Evolutionary conservation across 306 rosid species (phyloP), one percentile per base, ranked within the genome.

Genomic region (Cucurbita pepo): DNA sequence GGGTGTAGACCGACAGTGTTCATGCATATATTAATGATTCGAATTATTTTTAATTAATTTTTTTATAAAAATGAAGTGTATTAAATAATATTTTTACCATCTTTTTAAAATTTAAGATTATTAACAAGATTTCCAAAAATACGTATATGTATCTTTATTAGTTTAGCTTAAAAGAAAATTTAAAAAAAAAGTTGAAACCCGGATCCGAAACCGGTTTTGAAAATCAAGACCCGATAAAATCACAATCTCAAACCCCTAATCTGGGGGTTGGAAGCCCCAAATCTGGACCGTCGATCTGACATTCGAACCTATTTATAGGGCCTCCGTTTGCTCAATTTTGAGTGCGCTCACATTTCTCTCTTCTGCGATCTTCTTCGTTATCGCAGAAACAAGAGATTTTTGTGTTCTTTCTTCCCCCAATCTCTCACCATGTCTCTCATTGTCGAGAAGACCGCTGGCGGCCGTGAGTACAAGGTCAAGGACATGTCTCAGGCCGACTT

Each of bases 401-500:
- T 54, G 50, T 52, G 62, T 36, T 34, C 40, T 62, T 60, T 30
- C 48, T 61, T n/a, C 47, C 47, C 21, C 10, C 34, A 47, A 4
- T 36, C 77, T 74, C 70, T 40, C 45, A 52, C 69, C 69, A 89
- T 88, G 96, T 70, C 96, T 2, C 76, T 87, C 74, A 8, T 47
- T 3, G 96, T 87, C 8, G 87, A 85, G 72, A 89, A 86, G 70
- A 89, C 96, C 59, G 40, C 74, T 5, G 36, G 51, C 0, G 96
- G 96, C 18, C 85, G 96, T 2, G 96, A 89, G 45, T 86, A 86
- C 86, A 89, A 89, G 79, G 96, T 89, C 48, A 89, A 83, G 77
- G 96, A 89, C 79, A 75, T 87, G 86, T 78, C 91, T 61, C 90
- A 82, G 44, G 91, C 91, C 0, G 91, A 89, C 50, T 89, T 89